A percentile compares a stretch with the other conserved stretches of the same genome.
These are phyloP conservation scores for Punica granatum DNA, from an alignment of 345 rosid species.

Conservation along the genomic window DNA sequence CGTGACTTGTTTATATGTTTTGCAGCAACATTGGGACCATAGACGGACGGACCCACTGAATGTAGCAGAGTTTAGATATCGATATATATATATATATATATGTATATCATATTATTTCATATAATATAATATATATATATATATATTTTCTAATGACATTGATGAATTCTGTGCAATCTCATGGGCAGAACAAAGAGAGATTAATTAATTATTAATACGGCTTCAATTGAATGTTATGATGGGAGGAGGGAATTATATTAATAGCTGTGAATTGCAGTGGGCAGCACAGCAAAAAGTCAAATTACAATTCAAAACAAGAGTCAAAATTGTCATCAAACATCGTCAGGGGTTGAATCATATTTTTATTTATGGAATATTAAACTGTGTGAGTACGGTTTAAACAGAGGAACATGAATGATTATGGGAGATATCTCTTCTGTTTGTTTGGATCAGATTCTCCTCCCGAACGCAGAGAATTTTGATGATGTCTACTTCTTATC, in stretches of 20 bases:
- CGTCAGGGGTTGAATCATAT: not conserved
- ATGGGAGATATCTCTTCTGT: too few relatives aligned
- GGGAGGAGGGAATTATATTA: not conserved
- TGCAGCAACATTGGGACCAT: not conserved
- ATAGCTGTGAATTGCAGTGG: not conserved
- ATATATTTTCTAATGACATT: not conserved
- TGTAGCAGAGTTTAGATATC: not conserved
- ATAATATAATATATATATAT: not conserved
- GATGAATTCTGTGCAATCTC: not conserved
- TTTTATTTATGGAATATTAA: not conserved
- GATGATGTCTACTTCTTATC: too few relatives aligned
- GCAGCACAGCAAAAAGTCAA: not conserved
- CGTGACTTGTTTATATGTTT: not conserved
- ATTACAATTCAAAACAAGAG: not conserved
- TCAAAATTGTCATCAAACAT: not conserved
- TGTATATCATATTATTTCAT: not conserved
- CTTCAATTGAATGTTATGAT: constrained; percentile 2
- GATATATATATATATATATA: not conserved
- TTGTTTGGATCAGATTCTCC: too few relatives aligned
- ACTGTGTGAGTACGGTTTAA: not conserved
- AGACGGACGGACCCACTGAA: not conserved
- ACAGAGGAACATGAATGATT: not conserved
- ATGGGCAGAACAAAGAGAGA: too few relatives aligned
- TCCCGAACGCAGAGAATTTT: too few relatives aligned
- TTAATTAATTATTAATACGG: too few relatives aligned